These are phyloP conservation scores for Meyerozyma elateridarum DNA, from an alignment of 1,139 yeast genomes.

Conservation along the genomic window DNA sequence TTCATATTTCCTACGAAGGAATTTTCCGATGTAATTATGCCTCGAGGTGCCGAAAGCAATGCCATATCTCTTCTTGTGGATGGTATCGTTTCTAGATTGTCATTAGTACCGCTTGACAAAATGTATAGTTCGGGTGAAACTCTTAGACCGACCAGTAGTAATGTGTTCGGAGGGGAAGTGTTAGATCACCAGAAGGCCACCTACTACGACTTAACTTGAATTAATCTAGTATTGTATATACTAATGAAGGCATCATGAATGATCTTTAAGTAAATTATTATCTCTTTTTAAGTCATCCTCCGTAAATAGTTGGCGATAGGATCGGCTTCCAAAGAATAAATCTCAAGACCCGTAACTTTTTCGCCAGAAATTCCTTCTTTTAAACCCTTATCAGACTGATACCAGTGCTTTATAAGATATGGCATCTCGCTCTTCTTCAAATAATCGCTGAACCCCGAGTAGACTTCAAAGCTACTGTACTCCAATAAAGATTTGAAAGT, in stretches of 20 bases:
- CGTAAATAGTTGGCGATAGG: constrained; percentile 41
- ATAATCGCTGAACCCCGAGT: constrained; percentile 39
- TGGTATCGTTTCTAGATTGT: constrained; percentile 48
- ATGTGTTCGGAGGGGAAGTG: constrained; percentile 32
- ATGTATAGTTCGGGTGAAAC: constrained; percentile 11
- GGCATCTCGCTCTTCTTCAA: constrained; percentile 49
- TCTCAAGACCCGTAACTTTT: constrained; percentile 30
- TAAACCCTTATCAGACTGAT: constrained; percentile 54
- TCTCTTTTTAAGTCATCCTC: constrained; percentile 5
- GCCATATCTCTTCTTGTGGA: constrained; percentile 72
- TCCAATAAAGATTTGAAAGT: constrained; percentile 66
- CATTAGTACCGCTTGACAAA: constrained; percentile 27
- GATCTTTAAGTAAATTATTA: too few relatives aligned
- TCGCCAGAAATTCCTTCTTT: constrained; percentile 47
- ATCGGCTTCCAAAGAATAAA: constrained; percentile 41
- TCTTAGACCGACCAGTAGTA: constrained; percentile 23
- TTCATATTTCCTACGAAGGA: constrained; percentile 74
- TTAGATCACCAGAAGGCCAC: constrained; percentile 47
- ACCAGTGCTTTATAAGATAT: constrained; percentile 64
- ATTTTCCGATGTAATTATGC: constrained; percentile 77
- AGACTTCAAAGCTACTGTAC: constrained; percentile 48
- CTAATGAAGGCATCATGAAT: too few relatives aligned
- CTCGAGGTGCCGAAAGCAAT: constrained; percentile 61
- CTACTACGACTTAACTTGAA: constrained; percentile 43
- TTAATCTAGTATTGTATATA: constrained; percentile 10